A percentile compares a stretch with the other conserved stretches of the same genome.
Conservation (phyloP, 1,284 basidiomycete genomes). For the Peniophora sp. region DNA sequence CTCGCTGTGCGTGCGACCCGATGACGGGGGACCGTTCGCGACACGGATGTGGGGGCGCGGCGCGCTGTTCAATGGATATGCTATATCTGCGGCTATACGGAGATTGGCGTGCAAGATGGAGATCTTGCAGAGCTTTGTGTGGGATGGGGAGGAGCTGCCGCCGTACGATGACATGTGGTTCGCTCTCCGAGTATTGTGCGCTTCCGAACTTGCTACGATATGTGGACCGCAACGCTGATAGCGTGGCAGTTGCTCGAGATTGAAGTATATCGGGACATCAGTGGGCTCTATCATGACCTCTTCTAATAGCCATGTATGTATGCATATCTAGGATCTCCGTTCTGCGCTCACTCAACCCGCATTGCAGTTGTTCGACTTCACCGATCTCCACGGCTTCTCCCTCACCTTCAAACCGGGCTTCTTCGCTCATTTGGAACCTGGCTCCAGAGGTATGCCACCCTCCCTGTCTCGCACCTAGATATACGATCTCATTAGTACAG, state of each 20-base stretch:
- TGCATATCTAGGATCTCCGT: neutral
- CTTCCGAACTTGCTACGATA: conserved; percentile 3
- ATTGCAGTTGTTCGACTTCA: conserved; percentile 57
- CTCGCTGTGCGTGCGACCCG: conserved; percentile 41
- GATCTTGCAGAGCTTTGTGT: conserved; percentile 53
- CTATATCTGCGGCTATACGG: conserved; percentile 38
- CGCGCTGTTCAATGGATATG: conserved; percentile 25
- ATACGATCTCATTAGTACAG: conserved; percentile 9
- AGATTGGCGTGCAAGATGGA: conserved; percentile 43
- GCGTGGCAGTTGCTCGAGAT: conserved; percentile 45
- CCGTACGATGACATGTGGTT: conserved; percentile 70
- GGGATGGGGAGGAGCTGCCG: conserved; percentile 61
- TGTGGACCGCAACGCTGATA: neutral
- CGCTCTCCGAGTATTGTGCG: conserved; percentile 54
- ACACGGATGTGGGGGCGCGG: conserved; percentile 18
- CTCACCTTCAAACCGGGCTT: conserved; percentile 51
- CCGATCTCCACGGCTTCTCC: conserved; percentile 49
- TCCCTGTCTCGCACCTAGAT: conserved; percentile 1
- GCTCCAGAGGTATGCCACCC: conserved; percentile 48
- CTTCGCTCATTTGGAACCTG: conserved; percentile 48
- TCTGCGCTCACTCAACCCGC: neutral
- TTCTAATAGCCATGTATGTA: conserved; percentile 49
- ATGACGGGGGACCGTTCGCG: conserved; percentile 8
- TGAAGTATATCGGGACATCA: conserved; percentile 50
- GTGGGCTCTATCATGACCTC: conserved; percentile 52